Base-by-base conservation (phyloP, 352 stramenopile species). In the Pythium plurisporium region DNA sequence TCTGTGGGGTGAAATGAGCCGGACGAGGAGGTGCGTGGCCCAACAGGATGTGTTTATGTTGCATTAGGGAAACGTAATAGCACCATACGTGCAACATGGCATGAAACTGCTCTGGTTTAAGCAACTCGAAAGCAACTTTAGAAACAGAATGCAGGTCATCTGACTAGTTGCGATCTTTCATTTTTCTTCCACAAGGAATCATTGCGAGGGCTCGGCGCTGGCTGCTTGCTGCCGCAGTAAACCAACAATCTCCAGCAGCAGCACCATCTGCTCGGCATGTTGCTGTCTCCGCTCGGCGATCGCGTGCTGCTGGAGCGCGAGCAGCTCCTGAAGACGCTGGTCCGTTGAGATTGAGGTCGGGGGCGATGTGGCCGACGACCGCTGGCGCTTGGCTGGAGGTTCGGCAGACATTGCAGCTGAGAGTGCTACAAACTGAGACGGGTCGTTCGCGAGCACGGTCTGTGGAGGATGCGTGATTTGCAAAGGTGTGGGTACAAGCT, bases 241-340 rank as follows among this genome's bases (percentile, higher is more conserved):
- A 3, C 52, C 55, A 5, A 60, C 53, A 37, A 87, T 76, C 51
- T 74, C 73, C n/a, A 56, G 59, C 25, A 87, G 66, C 17, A 72
- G 51, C 9, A 49, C 57, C 73, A 87, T 83, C 40, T 79, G 73
- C 63, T 87, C 74, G n/a, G 59, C 45, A 44, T 87, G 77, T 49
- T 87, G 74, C 36, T 68, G 73, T 20, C 66, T 64, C 17, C 71
- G 65, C 60, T 87, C 77, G n/a, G 65, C 58, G 19, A 74, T 69
- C 20, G 82, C 73, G 38, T 73, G 55, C 10, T 66, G 51, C 29
- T 75, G 65, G 30, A 81, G 55, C 5, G 45, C 7, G 5, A 65
- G 57, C 31, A 87, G 65, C 25, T 78, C 58, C 33, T 77, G 44
- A 5, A 65, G 50, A 2, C 37, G 51, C 31, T 46, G 33, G 9